A percentile compares a stretch with the other conserved stretches of the same genome.
Evolutionary conservation across 2,329 filamentous ascomycete species (phyloP).

Genomic region (Phyllosticta ampelicida): DNA sequence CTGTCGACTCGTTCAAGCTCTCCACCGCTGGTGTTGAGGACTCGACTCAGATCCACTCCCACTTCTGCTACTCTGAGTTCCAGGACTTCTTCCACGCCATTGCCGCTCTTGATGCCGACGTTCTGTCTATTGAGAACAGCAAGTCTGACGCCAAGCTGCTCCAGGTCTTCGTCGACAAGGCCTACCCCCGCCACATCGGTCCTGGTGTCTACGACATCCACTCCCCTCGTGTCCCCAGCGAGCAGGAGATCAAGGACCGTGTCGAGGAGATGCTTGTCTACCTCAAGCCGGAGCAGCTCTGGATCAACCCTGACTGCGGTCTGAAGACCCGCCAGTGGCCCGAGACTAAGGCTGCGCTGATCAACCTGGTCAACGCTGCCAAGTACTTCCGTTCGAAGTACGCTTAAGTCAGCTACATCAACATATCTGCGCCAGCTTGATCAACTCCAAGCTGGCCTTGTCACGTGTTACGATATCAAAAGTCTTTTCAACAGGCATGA

Average conservation of each 20-base stretch:
- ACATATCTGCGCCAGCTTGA: slow-evolving; percentile 8
- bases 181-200: slow-evolving; percentile 95
- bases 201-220: slow-evolving; percentile 99
- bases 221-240: slow-evolving; percentile 90
- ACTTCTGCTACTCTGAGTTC: slow-evolving; percentile 99
- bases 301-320: slow-evolving; percentile 99
- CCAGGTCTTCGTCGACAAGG: slow-evolving; percentile 95
- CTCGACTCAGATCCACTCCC: slow-evolving; percentile 97
- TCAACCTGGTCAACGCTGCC: slow-evolving; percentile 97
- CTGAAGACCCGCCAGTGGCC: slow-evolving; percentile 98
- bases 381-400: slow-evolving; percentile 94
- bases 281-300: slow-evolving; percentile 97
- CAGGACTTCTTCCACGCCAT: slow-evolving; percentile 99
- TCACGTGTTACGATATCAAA: slow-evolving; percentile 12
- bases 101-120: slow-evolving; percentile 92
- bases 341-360: slow-evolving; percentile 92
- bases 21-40: slow-evolving; percentile 87
- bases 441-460: background rate
- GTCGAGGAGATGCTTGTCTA: slow-evolving; percentile 94
- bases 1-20: slow-evolving; percentile 95
- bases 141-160: slow-evolving; percentile 99
- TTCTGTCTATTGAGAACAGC: slow-evolving; percentile 99
- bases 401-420: slow-evolving; percentile 26
- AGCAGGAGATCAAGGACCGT: slow-evolving; percentile 97
- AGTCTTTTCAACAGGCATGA: slow-evolving; percentile 12